phyloP scores from a whole-genome alignment of 768 basidiomycete genomes.

The Stropharia rugosoannulata region DNA sequence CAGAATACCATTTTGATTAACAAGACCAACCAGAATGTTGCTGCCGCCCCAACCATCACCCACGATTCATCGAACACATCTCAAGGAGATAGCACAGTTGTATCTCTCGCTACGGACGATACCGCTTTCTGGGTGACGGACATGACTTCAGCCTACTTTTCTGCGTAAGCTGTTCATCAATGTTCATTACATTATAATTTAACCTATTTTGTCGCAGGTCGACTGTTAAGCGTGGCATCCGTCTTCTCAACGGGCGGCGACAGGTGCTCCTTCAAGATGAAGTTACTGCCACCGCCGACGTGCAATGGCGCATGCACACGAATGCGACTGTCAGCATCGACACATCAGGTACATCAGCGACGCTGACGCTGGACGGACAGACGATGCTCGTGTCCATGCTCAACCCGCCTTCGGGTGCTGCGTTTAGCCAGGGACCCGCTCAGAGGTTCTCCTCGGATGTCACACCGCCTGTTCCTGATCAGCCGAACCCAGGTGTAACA shows the following conservation, averaged over 20 bases:
- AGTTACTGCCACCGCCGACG: slow-evolving; percentile 51
- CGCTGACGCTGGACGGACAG: slow-evolving; percentile 68
- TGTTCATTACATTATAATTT: background rate
- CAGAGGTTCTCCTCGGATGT: slow-evolving; percentile 58
- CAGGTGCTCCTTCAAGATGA: slow-evolving; percentile 96
- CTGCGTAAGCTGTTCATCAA: slow-evolving; percentile 49
- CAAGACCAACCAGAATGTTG: slow-evolving; percentile 77
- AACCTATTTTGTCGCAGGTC: slow-evolving; percentile 37
- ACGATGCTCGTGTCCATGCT: slow-evolving; percentile 66
- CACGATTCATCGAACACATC: slow-evolving; percentile 51
- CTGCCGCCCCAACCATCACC: slow-evolving; percentile 57
- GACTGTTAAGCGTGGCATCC: slow-evolving; percentile 82
- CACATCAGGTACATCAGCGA: slow-evolving; percentile 63
- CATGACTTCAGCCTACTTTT: slow-evolving; percentile 72
- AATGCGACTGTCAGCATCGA: slow-evolving; percentile 73
- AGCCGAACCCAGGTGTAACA: slow-evolving; percentile 73
- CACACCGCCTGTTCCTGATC: slow-evolving; percentile 63
- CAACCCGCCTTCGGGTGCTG: slow-evolving; percentile 64
- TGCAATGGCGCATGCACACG: slow-evolving; percentile 95
- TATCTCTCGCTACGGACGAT: slow-evolving; percentile 58
- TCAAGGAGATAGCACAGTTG: slow-evolving; percentile 87
- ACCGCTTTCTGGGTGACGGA: slow-evolving; percentile 84
- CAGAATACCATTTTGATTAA: slow-evolving; percentile 91
- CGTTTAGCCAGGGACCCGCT: slow-evolving; percentile 57
- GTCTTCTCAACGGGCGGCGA: slow-evolving; percentile 75